Evolutionary conservation across 169 alveolate species (phyloP).

Genomic region (Cryptosporidium canis): DNA sequence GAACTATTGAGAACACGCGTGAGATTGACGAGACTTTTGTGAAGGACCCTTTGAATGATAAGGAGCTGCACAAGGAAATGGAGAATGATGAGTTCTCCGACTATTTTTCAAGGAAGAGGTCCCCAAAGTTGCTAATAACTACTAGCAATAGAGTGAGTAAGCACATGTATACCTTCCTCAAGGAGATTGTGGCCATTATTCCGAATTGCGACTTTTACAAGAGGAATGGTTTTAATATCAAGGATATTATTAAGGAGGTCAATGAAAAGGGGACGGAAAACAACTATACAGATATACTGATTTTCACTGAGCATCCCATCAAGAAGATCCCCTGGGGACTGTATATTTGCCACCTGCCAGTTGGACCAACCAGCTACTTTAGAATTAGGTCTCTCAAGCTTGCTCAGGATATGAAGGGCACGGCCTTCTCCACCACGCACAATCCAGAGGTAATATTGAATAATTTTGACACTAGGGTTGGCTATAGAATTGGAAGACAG

Average conservation of each 20-base stretch:
- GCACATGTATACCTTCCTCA: slow-evolving; percentile 85
- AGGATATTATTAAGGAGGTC: slow-evolving; percentile 85
- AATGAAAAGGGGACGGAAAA: slow-evolving; percentile 83
- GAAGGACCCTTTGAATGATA: slow-evolving; percentile 79
- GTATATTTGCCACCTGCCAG: slow-evolving; percentile 89
- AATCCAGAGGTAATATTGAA: slow-evolving; percentile 96
- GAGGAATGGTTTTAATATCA: slow-evolving; percentile 80
- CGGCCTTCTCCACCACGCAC: slow-evolving; percentile 89
- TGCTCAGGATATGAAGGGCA: slow-evolving; percentile 87
- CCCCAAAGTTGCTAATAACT: slow-evolving; percentile 91
- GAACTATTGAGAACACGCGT: slow-evolving; percentile 75
- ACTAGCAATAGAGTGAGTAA: slow-evolving; percentile 88
- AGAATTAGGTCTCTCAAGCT: slow-evolving; percentile 86
- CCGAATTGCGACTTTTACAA: slow-evolving; percentile 91
- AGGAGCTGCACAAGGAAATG: slow-evolving; percentile 87
- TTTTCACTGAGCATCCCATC: slow-evolving; percentile 86
- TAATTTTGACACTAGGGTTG: slow-evolving; percentile 96
- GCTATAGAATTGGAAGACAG: slow-evolving; percentile 97
- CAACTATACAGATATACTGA: slow-evolving; percentile 89
- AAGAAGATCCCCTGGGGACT: slow-evolving; percentile 88
- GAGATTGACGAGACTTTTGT: slow-evolving; percentile 74
- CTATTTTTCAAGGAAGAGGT: slow-evolving; percentile 84
- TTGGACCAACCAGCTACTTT: slow-evolving; percentile 94
- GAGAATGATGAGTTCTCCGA: slow-evolving; percentile 90
- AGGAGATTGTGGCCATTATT: slow-evolving; percentile 87